Evolutionary conservation across 345 rosid genomes (phyloP).

Genomic region (Euphorbia peplus): DNA sequence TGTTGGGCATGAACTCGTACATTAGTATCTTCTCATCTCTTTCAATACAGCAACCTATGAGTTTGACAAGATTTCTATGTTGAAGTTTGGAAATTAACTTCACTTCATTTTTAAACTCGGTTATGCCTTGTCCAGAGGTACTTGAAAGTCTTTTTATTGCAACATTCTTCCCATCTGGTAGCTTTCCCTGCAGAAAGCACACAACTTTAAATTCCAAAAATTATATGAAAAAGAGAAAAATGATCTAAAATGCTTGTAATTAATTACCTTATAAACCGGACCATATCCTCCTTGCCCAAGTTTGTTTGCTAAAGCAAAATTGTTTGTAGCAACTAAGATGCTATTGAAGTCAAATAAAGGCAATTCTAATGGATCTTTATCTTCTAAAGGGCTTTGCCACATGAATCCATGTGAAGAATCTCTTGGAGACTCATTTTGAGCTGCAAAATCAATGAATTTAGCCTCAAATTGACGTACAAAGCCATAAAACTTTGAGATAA

Average conservation of each 20-base stretch:
- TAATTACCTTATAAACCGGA: slow-evolving; percentile 24
- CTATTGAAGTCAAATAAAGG: slow-evolving; percentile 11
- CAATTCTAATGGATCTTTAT: slow-evolving; percentile 2
- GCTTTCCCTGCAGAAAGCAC: slow-evolving; percentile 7
- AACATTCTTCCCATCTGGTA: slow-evolving; percentile 19
- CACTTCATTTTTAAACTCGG: slow-evolving; percentile 22
- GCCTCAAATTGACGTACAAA: no score
- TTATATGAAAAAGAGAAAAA: background rate
- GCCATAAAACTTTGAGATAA: no score
- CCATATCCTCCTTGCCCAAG: slow-evolving; percentile 31
- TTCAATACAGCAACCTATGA: slow-evolving; percentile 21
- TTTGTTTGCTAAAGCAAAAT: slow-evolving; percentile 11
- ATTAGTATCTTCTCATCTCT: slow-evolving; percentile 19
- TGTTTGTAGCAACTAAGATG: slow-evolving; percentile 14
- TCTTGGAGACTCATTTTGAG: background rate
- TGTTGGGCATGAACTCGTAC: slow-evolving; percentile 25
- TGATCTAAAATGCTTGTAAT: background rate
- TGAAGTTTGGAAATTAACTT: slow-evolving; percentile 17
- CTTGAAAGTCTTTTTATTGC: slow-evolving; percentile 25
- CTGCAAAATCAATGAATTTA: background rate
- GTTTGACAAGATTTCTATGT: slow-evolving; percentile 26
- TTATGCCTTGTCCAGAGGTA: slow-evolving; percentile 21
- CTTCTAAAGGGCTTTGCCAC: background rate
- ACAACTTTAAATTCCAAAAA: background rate
- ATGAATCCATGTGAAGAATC: background rate